Base-by-base conservation (phyloP, 2,329 filamentous ascomycete genomes). In the Parasarocladium wereldwijsianum region DNA sequence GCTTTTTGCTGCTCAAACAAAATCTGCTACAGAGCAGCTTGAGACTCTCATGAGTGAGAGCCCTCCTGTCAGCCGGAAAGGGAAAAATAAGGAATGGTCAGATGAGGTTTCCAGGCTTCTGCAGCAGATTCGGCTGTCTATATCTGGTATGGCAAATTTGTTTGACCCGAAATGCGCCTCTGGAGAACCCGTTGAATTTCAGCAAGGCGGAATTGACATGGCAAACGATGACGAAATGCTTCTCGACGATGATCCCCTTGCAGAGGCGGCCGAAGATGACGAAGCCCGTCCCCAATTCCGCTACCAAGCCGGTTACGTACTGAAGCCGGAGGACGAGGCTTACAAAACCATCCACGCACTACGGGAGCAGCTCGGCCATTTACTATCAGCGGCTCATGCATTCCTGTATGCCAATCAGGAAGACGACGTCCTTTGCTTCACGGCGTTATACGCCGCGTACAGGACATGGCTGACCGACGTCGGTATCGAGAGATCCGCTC, bases 61-160 rank as follows among this genome's bases (percentile, higher is more conserved):
- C 20, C 78, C 85, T 2, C 77, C 75, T 3, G 77, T 96, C 31
- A 92, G 85, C 51, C 72, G 87, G 33, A 87, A 86, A 40, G 90
- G 90, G 21, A 93, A 87, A 50, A 92, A 93, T 42, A 98, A 96
- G 54, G 87, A 94, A 44, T 98, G 90, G 90, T 94, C 87, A 0
- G 90, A 98, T 49, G 92, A 98, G 50, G 78, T 96, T 17, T 87
- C 85, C 2, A 66, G 90, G 32, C 84, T 93, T 40, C 66, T 98
- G 33, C 82, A 87, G 9, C 76, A 94, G 30, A 63, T 98, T 10
- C 70, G 87, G 17, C 65, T 98, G n/a, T 73, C 93, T 25, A 73
- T 93, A 16, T 92, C 87, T 3, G 90, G 90, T 31, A 76, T 93
- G 34, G 86, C 87, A 6, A 76, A 81, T 2, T 63, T 98, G 8